phyloP scores from a whole-genome alignment of 2,329 filamentous ascomycete species.

The Arthrinium phaeospermum region DNA sequence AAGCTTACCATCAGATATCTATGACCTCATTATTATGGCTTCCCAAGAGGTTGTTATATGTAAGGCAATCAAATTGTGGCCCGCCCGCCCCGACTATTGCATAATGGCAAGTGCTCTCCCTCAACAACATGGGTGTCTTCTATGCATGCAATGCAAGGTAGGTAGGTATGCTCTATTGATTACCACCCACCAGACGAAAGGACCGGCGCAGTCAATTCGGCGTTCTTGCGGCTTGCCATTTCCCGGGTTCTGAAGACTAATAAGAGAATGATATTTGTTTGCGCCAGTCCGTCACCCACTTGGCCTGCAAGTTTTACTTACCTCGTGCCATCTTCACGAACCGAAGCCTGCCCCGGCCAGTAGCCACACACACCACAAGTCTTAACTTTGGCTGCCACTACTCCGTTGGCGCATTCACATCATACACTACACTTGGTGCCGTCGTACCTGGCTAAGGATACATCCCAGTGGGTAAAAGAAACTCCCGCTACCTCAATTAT shows the following conservation, averaged over 20 bases:
- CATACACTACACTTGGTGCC: neutral
- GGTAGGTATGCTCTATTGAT: neutral
- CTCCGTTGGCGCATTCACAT: neutral
- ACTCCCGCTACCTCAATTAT: neutral
- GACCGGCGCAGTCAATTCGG: neutral
- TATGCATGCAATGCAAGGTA: neutral
- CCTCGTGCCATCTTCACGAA: neutral
- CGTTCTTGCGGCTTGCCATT: neutral
- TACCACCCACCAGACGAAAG: neutral
- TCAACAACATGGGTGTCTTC: neutral
- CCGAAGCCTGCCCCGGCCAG: neutral
- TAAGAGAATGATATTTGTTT: neutral
- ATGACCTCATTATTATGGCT: slow-evolving; percentile 23
- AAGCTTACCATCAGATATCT: slow-evolving; percentile 20
- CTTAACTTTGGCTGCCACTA: slow-evolving; percentile 6
- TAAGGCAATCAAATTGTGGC: neutral
- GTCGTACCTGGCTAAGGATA: slow-evolving; percentile 2
- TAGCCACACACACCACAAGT: neutral
- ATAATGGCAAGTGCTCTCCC: neutral
- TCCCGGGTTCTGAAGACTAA: neutral
- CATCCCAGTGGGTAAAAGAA: neutral
- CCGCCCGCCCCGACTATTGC: neutral
- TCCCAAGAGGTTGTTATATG: neutral
- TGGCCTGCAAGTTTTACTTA: neutral
- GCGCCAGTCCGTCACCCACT: neutral